Evolutionary conservation across 495 filamentous ascomycete species (phyloP).

Genomic region (Podospora sp.): DNA sequence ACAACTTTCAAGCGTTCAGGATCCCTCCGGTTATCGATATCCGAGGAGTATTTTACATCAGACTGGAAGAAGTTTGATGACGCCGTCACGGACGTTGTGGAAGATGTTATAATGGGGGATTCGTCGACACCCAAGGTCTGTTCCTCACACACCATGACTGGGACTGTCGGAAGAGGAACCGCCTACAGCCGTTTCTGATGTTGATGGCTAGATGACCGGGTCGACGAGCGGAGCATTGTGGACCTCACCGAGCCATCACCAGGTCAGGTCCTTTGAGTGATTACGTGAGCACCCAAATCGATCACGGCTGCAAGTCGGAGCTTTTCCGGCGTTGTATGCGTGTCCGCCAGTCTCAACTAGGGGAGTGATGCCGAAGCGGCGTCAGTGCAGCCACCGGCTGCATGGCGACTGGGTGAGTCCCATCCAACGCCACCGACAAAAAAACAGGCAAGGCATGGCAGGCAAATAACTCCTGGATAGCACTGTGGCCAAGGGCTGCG

Average conservation of each 20-base stretch:
- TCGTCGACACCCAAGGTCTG: too few species aligned
- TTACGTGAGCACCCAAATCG: slow-evolving; percentile 17
- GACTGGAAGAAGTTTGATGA: neutral
- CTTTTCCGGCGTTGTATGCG: slow-evolving; percentile 4
- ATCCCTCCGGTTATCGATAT: neutral
- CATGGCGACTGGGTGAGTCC: neutral
- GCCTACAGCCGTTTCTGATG: neutral
- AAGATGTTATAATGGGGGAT: too few species aligned
- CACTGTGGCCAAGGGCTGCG: neutral
- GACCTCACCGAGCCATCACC: slow-evolving; percentile 2
- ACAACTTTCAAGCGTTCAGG: neutral
- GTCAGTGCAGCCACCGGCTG: neutral
- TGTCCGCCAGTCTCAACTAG: neutral
- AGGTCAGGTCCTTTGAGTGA: slow-evolving; percentile 6
- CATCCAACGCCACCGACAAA: neutral
- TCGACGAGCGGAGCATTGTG: neutral
- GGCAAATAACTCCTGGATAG: neutral
- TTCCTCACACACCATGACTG: neutral
- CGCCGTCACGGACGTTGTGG: too few species aligned
- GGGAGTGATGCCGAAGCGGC: neutral
- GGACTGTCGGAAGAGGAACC: neutral
- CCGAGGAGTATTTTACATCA: neutral
- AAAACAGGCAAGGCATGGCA: neutral
- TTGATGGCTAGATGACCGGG: neutral
- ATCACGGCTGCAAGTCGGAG: neutral